Conservation (phyloP, 2,329 filamentous ascomycete genomes). For the Phyllosticta citrichinensis region DNA sequence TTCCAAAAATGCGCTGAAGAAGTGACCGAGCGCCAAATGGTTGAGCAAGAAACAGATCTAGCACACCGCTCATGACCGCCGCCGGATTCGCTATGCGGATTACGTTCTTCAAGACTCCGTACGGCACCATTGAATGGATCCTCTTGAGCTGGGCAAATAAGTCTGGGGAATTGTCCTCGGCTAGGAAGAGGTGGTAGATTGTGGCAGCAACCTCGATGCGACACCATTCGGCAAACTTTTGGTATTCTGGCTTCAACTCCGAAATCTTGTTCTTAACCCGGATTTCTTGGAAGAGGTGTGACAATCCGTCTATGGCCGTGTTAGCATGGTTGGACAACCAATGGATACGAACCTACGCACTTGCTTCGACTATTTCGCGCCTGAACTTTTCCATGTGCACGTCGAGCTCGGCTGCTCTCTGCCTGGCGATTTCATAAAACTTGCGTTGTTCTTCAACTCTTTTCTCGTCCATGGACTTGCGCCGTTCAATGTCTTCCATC, state of each 20-base stretch:
- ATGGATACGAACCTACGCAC: slow-evolving; percentile 38
- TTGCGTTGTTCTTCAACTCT: slow-evolving; percentile 84
- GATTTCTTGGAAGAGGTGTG: slow-evolving; percentile 87
- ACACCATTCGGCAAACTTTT: slow-evolving; percentile 97
- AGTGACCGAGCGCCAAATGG: slow-evolving; percentile 85
- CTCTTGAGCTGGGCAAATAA: slow-evolving; percentile 87
- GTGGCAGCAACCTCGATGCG: slow-evolving; percentile 95
- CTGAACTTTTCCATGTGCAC: slow-evolving; percentile 89
- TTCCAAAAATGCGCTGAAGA: slow-evolving; percentile 86
- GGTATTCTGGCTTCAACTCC: slow-evolving; percentile 87
- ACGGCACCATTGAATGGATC: slow-evolving; percentile 91
- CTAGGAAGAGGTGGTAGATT: slow-evolving; percentile 92
- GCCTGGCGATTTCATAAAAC: slow-evolving; percentile 91
- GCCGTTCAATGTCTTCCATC: slow-evolving; percentile 63
- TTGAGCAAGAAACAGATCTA: slow-evolving; percentile 92
- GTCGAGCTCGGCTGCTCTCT: slow-evolving; percentile 83
- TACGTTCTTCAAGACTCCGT: slow-evolving; percentile 88
- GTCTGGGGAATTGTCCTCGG: slow-evolving; percentile 95
- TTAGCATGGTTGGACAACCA: slow-evolving; percentile 6
- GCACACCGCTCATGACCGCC: slow-evolving; percentile 88
- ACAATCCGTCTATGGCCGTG: slow-evolving; percentile 61
- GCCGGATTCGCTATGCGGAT: slow-evolving; percentile 94
- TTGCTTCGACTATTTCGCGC: slow-evolving; percentile 58
- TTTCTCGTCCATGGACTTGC: slow-evolving; percentile 77
- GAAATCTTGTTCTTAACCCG: slow-evolving; percentile 78